Conservation (phyloP, 2,329 filamentous ascomycete genomes). For the Diaporthe vexans region DNA sequence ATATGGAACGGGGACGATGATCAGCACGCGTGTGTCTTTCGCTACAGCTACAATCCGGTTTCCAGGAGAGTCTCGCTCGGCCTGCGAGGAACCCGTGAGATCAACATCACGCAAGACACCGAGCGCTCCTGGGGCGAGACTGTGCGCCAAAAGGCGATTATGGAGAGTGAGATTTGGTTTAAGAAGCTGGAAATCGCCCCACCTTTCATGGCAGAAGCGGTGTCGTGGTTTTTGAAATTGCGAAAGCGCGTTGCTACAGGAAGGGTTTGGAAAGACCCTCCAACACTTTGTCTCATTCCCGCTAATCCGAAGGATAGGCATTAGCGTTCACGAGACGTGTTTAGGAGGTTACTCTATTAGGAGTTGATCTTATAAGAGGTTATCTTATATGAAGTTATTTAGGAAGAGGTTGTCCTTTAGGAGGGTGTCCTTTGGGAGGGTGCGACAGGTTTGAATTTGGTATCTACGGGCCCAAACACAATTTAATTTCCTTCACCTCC, state of each 20-base stretch:
- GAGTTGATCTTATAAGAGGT: too few species aligned
- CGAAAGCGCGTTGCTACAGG: neutral
- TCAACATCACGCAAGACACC: neutral
- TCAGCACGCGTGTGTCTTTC: neutral
- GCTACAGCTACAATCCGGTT: neutral
- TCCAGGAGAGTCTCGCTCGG: neutral
- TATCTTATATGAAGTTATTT: too few species aligned
- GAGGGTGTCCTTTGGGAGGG: too few species aligned
- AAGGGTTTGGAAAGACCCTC: neutral
- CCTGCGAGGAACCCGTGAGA: neutral
- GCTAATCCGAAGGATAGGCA: too few species aligned
- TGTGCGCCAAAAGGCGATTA: neutral
- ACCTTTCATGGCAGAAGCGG: too few species aligned
- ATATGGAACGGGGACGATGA: neutral
- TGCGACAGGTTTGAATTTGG: too few species aligned
- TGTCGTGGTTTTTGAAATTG: neutral
- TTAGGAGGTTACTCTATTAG: too few species aligned
- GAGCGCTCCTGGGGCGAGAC: neutral
- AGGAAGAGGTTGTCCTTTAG: too few species aligned
- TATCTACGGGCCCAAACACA: too few species aligned
- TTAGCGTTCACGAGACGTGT: too few species aligned
- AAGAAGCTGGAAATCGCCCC: rapidly evolving
- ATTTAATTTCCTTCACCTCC: too few species aligned
- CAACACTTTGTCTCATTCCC: too few species aligned
- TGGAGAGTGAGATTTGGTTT: neutral